Evolutionary conservation across 345 rosid species (phyloP).

Genomic region (Psidium friedrichsthalianum): DNA sequence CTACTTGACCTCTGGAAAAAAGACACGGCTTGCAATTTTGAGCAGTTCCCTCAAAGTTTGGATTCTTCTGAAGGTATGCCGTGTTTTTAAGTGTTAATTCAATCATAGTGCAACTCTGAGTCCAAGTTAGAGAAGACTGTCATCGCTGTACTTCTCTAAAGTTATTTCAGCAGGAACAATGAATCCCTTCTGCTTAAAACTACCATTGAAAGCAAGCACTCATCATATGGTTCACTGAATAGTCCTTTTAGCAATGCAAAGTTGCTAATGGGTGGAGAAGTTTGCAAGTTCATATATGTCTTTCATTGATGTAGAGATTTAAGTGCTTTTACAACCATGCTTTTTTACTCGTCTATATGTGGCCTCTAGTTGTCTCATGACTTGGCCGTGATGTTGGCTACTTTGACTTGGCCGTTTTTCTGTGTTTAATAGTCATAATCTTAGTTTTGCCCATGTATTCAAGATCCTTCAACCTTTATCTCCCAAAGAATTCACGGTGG

Average conservation of each 20-base stretch:
- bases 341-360: background rate
- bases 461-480: background rate
- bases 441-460: background rate
- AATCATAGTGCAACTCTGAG: background rate
- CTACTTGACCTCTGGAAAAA: conserved; percentile 77
- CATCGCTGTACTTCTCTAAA: background rate
- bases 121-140: background rate
- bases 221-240: background rate
- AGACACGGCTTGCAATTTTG: conserved; percentile 69
- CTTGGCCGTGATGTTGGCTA: background rate
- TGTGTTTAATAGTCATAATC: background rate
- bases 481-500: background rate
- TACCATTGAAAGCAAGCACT: background rate
- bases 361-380: background rate
- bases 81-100: background rate
- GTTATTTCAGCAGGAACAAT: background rate
- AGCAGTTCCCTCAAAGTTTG: conserved; percentile 94
- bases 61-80: conserved; percentile 77
- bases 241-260: background rate
- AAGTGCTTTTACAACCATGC: background rate
- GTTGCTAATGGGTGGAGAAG: background rate
- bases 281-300: background rate
- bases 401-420: background rate
- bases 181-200: background rate
- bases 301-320: background rate